Conservation (phyloP, 768 basidiomycete species). For the Pulveroboletus sp. region DNA sequence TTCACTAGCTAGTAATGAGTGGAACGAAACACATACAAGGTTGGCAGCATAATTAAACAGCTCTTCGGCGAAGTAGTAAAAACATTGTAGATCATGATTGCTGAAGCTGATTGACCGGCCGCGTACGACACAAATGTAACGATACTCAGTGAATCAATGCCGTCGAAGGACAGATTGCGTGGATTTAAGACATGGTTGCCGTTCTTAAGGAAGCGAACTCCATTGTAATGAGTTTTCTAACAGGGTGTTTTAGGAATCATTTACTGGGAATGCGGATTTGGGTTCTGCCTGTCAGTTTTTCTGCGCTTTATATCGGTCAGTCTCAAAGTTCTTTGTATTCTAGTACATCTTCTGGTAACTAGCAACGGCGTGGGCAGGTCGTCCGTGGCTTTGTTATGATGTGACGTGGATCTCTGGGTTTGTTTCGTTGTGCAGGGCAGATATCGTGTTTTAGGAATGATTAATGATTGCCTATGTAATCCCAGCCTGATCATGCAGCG, state of each 20-base stretch:
- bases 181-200: neutral
- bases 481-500: conserved; percentile 5
- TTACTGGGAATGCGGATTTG: conserved; percentile 10
- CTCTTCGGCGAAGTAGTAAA: too few species aligned
- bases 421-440: too few species aligned
- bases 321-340: neutral
- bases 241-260: conserved; percentile 11
- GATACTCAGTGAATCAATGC: too few species aligned
- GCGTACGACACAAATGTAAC: too few species aligned
- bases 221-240: neutral
- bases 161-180: conserved; percentile 8
- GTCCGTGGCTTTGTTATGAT: conserved; percentile 4
- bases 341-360: conserved; percentile 12
- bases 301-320: too few species aligned
- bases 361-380: conserved; percentile 2
- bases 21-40: too few species aligned
- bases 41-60: too few species aligned
- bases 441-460: too few species aligned
- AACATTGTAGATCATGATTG: too few species aligned
- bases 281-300: conserved; percentile 11
- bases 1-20: too few species aligned
- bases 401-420: neutral
- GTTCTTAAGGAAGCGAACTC: conserved; percentile 1
- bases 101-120: too few species aligned
- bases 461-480: too few species aligned